These are phyloP conservation scores for Umbelopsis ramanniana DNA, from an alignment of 192 early-diverging fungal genomes.

Conservation along the genomic window DNA sequence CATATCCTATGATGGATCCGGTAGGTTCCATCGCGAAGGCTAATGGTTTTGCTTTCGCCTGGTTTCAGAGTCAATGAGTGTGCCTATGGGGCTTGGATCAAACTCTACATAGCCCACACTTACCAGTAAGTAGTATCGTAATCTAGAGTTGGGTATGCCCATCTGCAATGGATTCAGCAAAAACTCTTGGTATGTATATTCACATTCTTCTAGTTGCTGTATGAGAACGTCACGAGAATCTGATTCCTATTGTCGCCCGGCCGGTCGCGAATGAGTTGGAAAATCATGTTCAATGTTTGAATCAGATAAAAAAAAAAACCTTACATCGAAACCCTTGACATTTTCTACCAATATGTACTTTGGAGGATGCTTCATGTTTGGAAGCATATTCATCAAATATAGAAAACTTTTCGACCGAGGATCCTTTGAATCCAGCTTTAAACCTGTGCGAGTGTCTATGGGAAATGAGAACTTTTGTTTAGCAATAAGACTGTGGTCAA, in stretches of 20 bases:
- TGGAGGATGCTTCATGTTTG: constrained; percentile 57
- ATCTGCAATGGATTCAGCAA: constrained; percentile 76
- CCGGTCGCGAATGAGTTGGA: constrained; percentile 20
- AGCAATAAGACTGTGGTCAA: not conserved
- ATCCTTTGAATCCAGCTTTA: constrained; percentile 73
- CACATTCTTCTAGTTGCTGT: constrained; percentile 49
- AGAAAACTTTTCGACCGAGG: constrained; percentile 75
- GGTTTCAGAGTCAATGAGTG: not conserved
- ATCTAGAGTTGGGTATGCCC: constrained; percentile 79
- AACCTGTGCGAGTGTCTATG: constrained; percentile 69
- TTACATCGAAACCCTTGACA: constrained; percentile 80
- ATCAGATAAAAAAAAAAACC: not conserved
- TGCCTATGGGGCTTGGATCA: not conserved
- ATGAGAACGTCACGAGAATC: constrained; percentile 62
- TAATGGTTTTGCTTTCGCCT: constrained; percentile 39
- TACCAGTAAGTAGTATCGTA: constrained; percentile 76
- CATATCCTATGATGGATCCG: constrained; percentile 45
- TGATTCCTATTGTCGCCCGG: constrained; percentile 41
- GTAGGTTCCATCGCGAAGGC: constrained; percentile 47
- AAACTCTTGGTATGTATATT: constrained; percentile 73
- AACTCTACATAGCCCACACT: not conserved
- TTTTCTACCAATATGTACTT: constrained; percentile 77
- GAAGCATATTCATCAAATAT: constrained; percentile 68
- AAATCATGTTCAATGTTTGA: not conserved
- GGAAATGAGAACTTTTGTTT: constrained; percentile 19